Conservation (phyloP, 2,329 filamentous ascomycete species). For the Onygena corvina region DNA sequence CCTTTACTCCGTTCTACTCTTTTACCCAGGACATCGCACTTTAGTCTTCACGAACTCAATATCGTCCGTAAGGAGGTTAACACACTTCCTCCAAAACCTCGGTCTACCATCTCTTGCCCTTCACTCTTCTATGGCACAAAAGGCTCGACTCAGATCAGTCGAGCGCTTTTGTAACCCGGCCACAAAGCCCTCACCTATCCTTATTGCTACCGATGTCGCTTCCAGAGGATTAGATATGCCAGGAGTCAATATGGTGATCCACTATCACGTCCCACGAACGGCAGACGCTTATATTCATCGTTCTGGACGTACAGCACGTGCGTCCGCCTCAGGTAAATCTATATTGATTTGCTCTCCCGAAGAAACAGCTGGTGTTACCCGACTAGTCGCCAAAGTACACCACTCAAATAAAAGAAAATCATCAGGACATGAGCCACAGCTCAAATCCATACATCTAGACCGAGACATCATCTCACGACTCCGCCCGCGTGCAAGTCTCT, state of each 20-base stretch:
- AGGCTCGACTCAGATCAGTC: conserved; percentile 81
- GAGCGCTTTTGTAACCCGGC: conserved; percentile 66
- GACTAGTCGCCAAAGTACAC: conserved; percentile 81
- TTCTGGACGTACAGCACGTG: conserved; percentile 85
- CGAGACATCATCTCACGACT: conserved; percentile 63
- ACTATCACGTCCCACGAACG: conserved; percentile 86
- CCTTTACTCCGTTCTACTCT: conserved; percentile 73
- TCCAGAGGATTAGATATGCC: conserved; percentile 89
- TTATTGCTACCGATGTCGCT: conserved; percentile 87
- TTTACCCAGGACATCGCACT: conserved; percentile 68
- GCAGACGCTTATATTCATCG: conserved; percentile 93
- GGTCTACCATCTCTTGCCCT: conserved; percentile 63
- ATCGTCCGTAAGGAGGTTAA: conserved; percentile 73
- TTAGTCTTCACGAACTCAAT: conserved; percentile 96
- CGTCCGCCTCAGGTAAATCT: conserved; percentile 62
- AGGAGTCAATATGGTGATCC: conserved; percentile 74
- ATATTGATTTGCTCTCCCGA: conserved; percentile 84
- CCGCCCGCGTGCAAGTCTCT: conserved; percentile 62
- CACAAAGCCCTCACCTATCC: conserved; percentile 48
- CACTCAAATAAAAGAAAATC: conserved; percentile 43
- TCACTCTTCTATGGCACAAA: conserved; percentile 92
- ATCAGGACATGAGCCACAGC: conserved; percentile 43
- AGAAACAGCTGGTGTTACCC: conserved; percentile 71
- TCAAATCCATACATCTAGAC: conserved; percentile 64
- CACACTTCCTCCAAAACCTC: conserved; percentile 72